A percentile compares a stretch with the other conserved stretches of the same genome.
These are phyloP conservation scores for Fusarium paranaense DNA, from an alignment of 2,329 filamentous ascomycete species.

Conservation along the genomic window DNA sequence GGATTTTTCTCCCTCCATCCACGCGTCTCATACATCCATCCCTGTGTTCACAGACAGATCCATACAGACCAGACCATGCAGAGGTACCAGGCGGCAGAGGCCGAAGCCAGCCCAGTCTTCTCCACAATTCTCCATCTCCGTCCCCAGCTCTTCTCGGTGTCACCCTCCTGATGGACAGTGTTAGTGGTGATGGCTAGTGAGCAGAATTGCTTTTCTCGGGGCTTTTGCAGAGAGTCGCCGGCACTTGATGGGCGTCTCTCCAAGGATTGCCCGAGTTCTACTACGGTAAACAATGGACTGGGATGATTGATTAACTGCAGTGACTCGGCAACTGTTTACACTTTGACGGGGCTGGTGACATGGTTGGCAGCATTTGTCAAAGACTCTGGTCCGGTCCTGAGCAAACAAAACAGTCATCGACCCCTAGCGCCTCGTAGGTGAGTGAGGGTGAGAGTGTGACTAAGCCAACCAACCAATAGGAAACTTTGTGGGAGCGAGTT, in stretches of 20 bases:
- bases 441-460: neutral
- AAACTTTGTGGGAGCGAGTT: neutral
- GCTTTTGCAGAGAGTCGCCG: slow-evolving; percentile 30
- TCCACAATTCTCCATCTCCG: slow-evolving; percentile 19
- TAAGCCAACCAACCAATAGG: neutral
- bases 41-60: neutral
- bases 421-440: neutral
- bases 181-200: slow-evolving; percentile 6
- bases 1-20: slow-evolving; percentile 37
- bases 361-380: neutral
- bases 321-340: slow-evolving; percentile 19
- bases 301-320: neutral
- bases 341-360: neutral
- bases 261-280: neutral
- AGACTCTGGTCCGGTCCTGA: neutral
- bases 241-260: neutral
- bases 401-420: neutral
- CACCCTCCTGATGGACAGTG: slow-evolving; percentile 4
- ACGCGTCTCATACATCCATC: neutral
- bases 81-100: slow-evolving; percentile 20
- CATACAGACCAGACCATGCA: neutral
- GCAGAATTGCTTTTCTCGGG: slow-evolving; percentile 35
- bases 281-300: neutral
- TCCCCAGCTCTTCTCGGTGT: slow-evolving; percentile 2
- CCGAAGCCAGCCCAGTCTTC: slow-evolving; percentile 14